Evolutionary conservation across 768 basidiomycete genomes (phyloP).

Genomic region (Auricularia sp.): DNA sequence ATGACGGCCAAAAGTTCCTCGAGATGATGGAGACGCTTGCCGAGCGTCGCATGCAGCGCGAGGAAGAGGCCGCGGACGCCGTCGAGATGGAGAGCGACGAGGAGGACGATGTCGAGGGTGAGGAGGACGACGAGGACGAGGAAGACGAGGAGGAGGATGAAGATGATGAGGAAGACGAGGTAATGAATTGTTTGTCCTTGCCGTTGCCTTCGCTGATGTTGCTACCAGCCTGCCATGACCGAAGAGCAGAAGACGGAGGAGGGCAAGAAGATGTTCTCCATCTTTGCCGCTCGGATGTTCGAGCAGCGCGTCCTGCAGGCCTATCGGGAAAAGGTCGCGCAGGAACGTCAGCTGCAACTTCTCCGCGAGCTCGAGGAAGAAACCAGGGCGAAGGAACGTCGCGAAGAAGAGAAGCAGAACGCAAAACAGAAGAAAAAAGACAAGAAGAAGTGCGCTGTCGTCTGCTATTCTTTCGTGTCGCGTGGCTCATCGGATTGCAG

Average conservation of each 20-base stretch:
- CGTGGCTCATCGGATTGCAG: slow-evolving; percentile 28
- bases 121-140: slow-evolving; percentile 48
- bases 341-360: slow-evolving; percentile 87
- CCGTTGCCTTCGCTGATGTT: background rate
- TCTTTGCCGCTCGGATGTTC: slow-evolving; percentile 99
- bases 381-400: slow-evolving; percentile 74
- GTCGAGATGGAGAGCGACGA: slow-evolving; percentile 51
- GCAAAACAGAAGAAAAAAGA: slow-evolving; percentile 99
- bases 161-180: slow-evolving; percentile 35
- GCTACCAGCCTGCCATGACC: slow-evolving; percentile 52
- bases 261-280: slow-evolving; percentile 98
- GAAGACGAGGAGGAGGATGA: slow-evolving; percentile 61
- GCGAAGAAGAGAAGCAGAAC: slow-evolving; percentile 85
- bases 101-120: slow-evolving; percentile 51
- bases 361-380: slow-evolving; percentile 94
- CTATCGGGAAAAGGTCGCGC: slow-evolving; percentile 93
- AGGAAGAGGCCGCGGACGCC: slow-evolving; percentile 51
- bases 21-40: slow-evolving; percentile 99
- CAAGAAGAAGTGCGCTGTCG: slow-evolving; percentile 68
- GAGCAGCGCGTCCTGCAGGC: slow-evolving; percentile 96
- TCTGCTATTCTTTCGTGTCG: slow-evolving; percentile 4
- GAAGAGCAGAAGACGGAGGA: slow-evolving; percentile 99
- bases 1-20: slow-evolving; percentile 96
- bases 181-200: slow-evolving; percentile 5
- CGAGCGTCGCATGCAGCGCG: slow-evolving; percentile 84